These are phyloP conservation scores for Maudiozyma turicensis DNA, from an alignment of 805 yeast species.

Conservation along the genomic window DNA sequence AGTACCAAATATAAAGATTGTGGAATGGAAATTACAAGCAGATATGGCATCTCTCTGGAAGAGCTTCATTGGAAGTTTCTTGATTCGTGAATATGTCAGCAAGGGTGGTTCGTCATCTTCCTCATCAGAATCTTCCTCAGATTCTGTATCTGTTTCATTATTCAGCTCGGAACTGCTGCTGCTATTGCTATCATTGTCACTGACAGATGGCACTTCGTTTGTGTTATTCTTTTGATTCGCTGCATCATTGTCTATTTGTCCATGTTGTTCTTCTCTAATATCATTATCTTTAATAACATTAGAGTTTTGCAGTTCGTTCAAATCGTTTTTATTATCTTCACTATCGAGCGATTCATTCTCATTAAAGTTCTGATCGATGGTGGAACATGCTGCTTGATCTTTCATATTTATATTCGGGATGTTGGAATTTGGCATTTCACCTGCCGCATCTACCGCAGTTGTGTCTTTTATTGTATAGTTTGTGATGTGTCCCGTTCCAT, in stretches of 20 bases:
- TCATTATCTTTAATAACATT: no score
- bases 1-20: conserved; percentile 70
- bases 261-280: no score
- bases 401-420: no score
- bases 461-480: no score
- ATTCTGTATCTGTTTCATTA: conserved; percentile 26
- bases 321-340: no score
- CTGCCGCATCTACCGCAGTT: no score
- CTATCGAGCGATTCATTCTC: no score
- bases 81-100: conserved; percentile 63
- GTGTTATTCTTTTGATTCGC: conserved; percentile 14
- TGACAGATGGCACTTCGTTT: conserved; percentile 8
- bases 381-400: no score
- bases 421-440: no score
- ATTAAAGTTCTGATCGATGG: no score
- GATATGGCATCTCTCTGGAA: conserved; percentile 74
- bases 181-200: conserved; percentile 14
- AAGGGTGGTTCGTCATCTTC: conserved; percentile 51
- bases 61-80: conserved; percentile 57
- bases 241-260: neutral
- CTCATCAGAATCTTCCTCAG: conserved; percentile 29
- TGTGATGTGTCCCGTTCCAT: no score
- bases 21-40: conserved; percentile 48
- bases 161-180: conserved; percentile 10
- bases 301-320: no score